Conservation (phyloP, 2,329 filamentous ascomycete genomes). For the Stagonosporopsis tanaceti region DNA sequence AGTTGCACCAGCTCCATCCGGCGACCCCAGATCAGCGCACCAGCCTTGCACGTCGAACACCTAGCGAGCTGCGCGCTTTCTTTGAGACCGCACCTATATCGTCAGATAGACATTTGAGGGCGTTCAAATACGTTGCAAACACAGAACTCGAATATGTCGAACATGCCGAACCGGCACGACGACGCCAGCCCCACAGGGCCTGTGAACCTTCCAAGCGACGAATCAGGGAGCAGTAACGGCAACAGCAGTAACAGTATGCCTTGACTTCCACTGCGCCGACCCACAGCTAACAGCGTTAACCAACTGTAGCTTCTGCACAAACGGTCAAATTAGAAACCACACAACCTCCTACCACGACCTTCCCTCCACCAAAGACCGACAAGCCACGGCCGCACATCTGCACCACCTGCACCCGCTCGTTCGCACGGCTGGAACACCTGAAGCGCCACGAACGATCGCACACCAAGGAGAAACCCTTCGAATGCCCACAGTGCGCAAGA, state of each 20-base stretch:
- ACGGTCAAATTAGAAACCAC: conserved; percentile 43
- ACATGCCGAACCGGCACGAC: conserved; percentile 14
- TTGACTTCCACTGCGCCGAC: background rate
- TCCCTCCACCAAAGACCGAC: conserved; percentile 91
- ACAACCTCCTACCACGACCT: conserved; percentile 50
- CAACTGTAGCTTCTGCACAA: conserved; percentile 40
- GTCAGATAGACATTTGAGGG: background rate
- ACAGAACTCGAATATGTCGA: background rate
- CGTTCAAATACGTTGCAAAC: background rate
- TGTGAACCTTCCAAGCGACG: conserved; percentile 39
- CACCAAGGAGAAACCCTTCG: conserved; percentile 98
- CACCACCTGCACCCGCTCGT: conserved; percentile 87
- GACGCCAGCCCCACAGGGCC: conserved; percentile 35
- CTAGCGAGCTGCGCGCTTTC: background rate
- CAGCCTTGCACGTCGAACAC: conserved; percentile 1
- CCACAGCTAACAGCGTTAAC: conserved; percentile 28
- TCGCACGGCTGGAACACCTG: conserved; percentile 92
- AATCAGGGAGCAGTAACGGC: conserved; percentile 35
- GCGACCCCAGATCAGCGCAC: background rate
- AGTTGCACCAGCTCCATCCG: conserved; percentile 23
- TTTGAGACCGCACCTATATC: background rate
- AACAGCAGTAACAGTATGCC: conserved; percentile 46
- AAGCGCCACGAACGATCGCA: conserved; percentile 98
- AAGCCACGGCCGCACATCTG: conserved; percentile 97
- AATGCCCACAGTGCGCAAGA: conserved; percentile 91